Base-by-base conservation (phyloP, 768 basidiomycete genomes). In the Lenzites betulinus region DNA sequence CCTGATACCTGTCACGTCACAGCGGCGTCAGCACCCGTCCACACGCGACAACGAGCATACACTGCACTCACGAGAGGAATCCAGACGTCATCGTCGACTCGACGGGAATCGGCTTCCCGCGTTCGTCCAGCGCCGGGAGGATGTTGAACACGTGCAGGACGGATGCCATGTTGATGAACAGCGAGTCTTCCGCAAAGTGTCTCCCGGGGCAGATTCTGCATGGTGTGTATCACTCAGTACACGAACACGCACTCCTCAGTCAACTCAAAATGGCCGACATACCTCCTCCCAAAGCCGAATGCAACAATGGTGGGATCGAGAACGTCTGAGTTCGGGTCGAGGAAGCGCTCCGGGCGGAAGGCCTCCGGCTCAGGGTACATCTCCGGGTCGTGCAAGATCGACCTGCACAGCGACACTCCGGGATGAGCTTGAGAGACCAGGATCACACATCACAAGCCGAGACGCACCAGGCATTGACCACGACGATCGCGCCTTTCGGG, bases 261-360 rank as follows among this genome's bases (percentile, higher is more conserved):
- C n/a, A n/a, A n/a, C 41, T 26, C 25, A 2, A 12, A 7, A n/a
- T 11, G 13, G 22, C 2, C 20, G n/a, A 51, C 28, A 22, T 30
- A 66, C 65, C 65, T 60, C 16, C 65, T 42, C 22, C 70, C 73
- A 53, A 56, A 70, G n/a, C 72, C 74, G 51, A 73, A 75, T 9
- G 62, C 63, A 18, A 67, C 20, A 18, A 6, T 39, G 1, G 16
- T 36, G 9, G 65, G 65, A 23, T 60, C 59, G 18, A n/a, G 54
- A 28, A 47, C 47, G n/a, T 36, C 42, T n/a, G n/a, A n/a, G n/a
- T n/a, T n/a, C 0, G 59, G 35, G 28, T 65, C 64, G 41, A 48
- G 41, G 65, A 79, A 85, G 20, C 83, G 74, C 23, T 81, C 79
- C 0, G 84, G 84, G 36, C 79, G 75, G 66, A 86, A 85, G 12